phyloP scores from a whole-genome alignment of 352 stramenopile species.

The Globisporangium nodosum region DNA sequence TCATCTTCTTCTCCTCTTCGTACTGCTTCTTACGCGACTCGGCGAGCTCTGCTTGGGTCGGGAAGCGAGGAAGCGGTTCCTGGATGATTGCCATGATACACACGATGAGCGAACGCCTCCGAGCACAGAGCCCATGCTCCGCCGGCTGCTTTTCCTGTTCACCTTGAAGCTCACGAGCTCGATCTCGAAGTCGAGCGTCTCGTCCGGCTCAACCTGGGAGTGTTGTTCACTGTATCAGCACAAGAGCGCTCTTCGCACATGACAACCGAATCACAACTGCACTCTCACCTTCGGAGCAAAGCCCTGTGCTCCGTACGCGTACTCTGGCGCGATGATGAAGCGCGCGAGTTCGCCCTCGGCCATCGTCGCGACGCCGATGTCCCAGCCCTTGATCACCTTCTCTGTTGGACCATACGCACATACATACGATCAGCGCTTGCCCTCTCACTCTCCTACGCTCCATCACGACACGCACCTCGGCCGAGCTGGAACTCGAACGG shows the following conservation, averaged over 20 bases:
- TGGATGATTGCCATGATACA: conserved; percentile 11
- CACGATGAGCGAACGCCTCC: background rate
- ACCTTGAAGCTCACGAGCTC: conserved; percentile 77
- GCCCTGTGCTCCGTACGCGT: conserved; percentile 69
- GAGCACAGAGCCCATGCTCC: too few relatives aligned
- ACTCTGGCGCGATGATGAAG: conserved; percentile 82
- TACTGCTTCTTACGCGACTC: conserved; percentile 77
- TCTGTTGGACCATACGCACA: conserved; percentile 24
- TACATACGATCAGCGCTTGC: background rate
- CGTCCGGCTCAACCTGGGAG: conserved; percentile 62
- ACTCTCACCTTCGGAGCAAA: conserved; percentile 65
- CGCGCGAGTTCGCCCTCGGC: conserved; percentile 65
- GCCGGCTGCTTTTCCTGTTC: background rate
- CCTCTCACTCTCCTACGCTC: background rate
- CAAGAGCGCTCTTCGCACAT: too few relatives aligned
- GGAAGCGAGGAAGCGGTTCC: conserved; percentile 78
- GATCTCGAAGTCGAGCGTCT: conserved; percentile 86
- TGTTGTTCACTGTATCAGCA: too few relatives aligned
- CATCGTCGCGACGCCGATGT: conserved; percentile 83
- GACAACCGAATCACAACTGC: background rate
- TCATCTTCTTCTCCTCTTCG: conserved; percentile 81
- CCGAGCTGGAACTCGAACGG: conserved; percentile 82
- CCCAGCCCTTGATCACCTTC: conserved; percentile 85
- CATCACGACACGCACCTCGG: conserved; percentile 32
- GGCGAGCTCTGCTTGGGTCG: conserved; percentile 73